These are phyloP conservation scores for Trichoderma parareesei DNA, from an alignment of 495 filamentous ascomycete species.

Conservation along the genomic window DNA sequence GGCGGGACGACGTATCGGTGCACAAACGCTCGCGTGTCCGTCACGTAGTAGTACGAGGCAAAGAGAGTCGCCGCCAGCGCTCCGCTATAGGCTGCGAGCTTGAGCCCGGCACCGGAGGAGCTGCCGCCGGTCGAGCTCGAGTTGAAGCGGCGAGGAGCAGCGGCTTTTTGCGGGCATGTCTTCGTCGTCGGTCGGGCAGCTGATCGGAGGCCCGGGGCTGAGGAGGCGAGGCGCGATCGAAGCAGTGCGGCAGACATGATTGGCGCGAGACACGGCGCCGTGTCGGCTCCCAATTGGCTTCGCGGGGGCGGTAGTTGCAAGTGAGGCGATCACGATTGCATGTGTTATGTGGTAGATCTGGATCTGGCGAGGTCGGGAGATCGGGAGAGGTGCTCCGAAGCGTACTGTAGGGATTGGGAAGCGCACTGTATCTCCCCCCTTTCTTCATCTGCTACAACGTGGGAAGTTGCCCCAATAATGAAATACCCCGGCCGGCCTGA, in stretches of 20 bases:
- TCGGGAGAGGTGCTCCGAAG: too few relatives aligned
- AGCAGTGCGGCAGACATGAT: constrained; percentile 10
- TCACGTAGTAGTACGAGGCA: constrained; percentile 64
- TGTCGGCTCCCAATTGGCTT: constrained; percentile 1
- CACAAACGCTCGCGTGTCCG: constrained; percentile 81
- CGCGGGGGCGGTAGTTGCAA: too few relatives aligned
- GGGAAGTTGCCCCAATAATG: too few relatives aligned
- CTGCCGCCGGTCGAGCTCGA: constrained; percentile 29
- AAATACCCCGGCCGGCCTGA: too few relatives aligned
- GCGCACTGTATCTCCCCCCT: too few relatives aligned
- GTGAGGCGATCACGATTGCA: too few relatives aligned
- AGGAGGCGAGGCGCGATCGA: constrained; percentile 1
- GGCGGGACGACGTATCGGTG: constrained; percentile 77
- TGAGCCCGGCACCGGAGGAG: constrained; percentile 27
- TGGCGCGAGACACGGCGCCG: constrained; percentile 6
- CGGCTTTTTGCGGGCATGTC: background rate
- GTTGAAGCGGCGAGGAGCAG: constrained; percentile 23
- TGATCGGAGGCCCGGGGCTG: background rate
- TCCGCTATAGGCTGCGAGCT: constrained; percentile 47
- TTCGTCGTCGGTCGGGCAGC: background rate
- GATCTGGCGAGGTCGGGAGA: too few relatives aligned
- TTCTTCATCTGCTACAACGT: too few relatives aligned
- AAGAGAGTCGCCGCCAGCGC: constrained; percentile 33
- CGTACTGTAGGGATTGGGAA: too few relatives aligned
- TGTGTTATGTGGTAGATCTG: too few relatives aligned